Evolutionary conservation across 2,329 filamentous ascomycete genomes (phyloP).

Genomic region (Aspergillus oerlinghausenensis): DNA sequence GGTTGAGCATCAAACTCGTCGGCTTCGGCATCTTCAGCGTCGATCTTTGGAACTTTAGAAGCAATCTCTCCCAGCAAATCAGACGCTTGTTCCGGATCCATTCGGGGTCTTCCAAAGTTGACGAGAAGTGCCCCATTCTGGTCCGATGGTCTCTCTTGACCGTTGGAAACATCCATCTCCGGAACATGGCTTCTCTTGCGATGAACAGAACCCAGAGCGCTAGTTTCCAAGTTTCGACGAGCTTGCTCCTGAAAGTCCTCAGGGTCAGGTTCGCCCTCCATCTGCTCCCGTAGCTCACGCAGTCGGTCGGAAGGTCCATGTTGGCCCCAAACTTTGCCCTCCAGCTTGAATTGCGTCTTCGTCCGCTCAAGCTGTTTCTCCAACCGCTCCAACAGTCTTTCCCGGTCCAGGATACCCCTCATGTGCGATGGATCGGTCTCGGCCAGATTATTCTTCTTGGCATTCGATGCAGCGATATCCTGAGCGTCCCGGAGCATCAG

Average conservation of each 20-base stretch:
- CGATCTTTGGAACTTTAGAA: constrained; percentile 71
- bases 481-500: constrained; percentile 97
- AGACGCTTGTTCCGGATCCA: constrained; percentile 59
- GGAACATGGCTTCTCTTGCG: constrained; percentile 48
- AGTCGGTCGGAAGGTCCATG: constrained; percentile 86
- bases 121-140: constrained; percentile 65
- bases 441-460: constrained; percentile 56
- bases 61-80: constrained; percentile 67
- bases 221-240: constrained; percentile 63
- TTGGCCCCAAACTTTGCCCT: constrained; percentile 86
- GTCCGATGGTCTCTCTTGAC: constrained; percentile 41
- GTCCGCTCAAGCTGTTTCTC: constrained; percentile 94
- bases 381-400: constrained; percentile 85
- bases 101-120: constrained; percentile 65
- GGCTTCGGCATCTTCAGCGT: constrained; percentile 36
- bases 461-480: constrained; percentile 86
- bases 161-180: constrained; percentile 32
- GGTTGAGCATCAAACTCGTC: constrained; percentile 55
- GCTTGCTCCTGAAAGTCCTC: constrained; percentile 51
- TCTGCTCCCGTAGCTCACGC: constrained; percentile 86
- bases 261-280: constrained; percentile 65
- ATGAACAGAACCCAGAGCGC: constrained; percentile 68
- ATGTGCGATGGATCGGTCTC: constrained; percentile 69
- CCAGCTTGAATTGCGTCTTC: constrained; percentile 96
- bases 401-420: constrained; percentile 89